phyloP scores from a whole-genome alignment of 805 yeast species.

The Metschnikowia dekortorum region DNA sequence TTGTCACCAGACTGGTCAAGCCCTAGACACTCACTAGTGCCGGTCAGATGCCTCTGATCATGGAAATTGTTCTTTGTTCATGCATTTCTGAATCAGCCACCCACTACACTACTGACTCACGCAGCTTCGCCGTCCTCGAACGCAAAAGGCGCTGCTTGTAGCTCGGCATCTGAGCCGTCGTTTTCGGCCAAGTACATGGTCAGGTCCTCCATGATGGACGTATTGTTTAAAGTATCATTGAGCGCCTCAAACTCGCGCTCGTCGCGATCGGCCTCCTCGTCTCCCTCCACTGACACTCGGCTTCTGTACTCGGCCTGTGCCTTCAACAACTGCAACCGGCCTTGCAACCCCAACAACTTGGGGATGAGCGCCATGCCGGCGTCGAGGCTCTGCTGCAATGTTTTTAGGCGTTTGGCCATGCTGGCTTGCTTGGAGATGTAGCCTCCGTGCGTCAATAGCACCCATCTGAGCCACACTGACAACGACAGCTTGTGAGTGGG shows the following conservation, averaged over 20 bases:
- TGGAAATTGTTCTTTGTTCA: no score
- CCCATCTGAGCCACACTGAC: slow-evolving; percentile 76
- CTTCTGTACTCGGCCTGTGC: slow-evolving; percentile 69
- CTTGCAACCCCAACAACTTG: slow-evolving; percentile 73
- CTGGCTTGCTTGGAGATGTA: slow-evolving; percentile 50
- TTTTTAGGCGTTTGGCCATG: slow-evolving; percentile 51
- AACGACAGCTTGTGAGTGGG: slow-evolving; percentile 25
- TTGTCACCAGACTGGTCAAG: no score
- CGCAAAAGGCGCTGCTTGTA: background rate
- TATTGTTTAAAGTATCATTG: slow-evolving; percentile 18
- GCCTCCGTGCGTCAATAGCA: slow-evolving; percentile 66
- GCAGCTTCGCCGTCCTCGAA: slow-evolving; percentile 6
- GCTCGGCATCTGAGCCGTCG: slow-evolving; percentile 3
- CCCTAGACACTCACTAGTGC: no score
- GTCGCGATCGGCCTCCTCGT: slow-evolving; percentile 15
- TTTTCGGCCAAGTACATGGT: slow-evolving; percentile 23
- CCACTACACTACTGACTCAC: background rate
- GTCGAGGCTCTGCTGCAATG: slow-evolving; percentile 53
- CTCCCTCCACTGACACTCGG: slow-evolving; percentile 17
- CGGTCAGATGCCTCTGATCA: no score
- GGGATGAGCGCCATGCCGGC: slow-evolving; percentile 58
- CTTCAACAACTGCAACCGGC: slow-evolving; percentile 71
- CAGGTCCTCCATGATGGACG: slow-evolving; percentile 26
- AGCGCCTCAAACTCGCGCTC: slow-evolving; percentile 13
- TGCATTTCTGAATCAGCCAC: background rate